These are phyloP conservation scores for Hepatocystis sp. DNA, from an alignment of 169 alveolate genomes.

Conservation along the genomic window DNA sequence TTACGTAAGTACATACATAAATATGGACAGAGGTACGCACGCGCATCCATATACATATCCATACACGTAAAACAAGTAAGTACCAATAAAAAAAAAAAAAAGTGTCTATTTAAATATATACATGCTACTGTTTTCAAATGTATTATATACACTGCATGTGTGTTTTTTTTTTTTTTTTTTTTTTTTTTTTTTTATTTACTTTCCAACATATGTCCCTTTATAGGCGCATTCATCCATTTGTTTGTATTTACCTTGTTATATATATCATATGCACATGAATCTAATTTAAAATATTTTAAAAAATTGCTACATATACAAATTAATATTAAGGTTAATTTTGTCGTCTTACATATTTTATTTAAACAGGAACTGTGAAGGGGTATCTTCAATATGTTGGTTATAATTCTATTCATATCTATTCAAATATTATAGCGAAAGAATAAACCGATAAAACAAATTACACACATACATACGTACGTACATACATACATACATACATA, in stretches of 20 bases:
- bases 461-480: background rate
- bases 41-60: background rate
- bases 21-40: background rate
- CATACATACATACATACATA: background rate
- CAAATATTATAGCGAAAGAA: background rate
- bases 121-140: too few species aligned
- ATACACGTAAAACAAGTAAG: background rate
- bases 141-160: too few species aligned
- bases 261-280: slow-evolving; percentile 33
- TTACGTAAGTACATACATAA: too few species aligned
- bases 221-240: slow-evolving; percentile 7
- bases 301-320: slow-evolving; percentile 61
- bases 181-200: slow-evolving; percentile 32
- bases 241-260: slow-evolving; percentile 20
- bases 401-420: slow-evolving; percentile 40
- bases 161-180: background rate
- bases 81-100: background rate
- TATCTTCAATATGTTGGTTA: slow-evolving; percentile 28
- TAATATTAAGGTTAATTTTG: slow-evolving; percentile 50
- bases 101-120: too few species aligned
- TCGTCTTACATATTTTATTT: slow-evolving; percentile 55
- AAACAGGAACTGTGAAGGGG: slow-evolving; percentile 26
- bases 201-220: slow-evolving; percentile 14
- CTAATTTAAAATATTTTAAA: slow-evolving; percentile 28
- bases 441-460: background rate